These are phyloP conservation scores for Phalaenopsis hybrid DNA, from an alignment of 116 monocot species.

Conservation along the genomic window DNA sequence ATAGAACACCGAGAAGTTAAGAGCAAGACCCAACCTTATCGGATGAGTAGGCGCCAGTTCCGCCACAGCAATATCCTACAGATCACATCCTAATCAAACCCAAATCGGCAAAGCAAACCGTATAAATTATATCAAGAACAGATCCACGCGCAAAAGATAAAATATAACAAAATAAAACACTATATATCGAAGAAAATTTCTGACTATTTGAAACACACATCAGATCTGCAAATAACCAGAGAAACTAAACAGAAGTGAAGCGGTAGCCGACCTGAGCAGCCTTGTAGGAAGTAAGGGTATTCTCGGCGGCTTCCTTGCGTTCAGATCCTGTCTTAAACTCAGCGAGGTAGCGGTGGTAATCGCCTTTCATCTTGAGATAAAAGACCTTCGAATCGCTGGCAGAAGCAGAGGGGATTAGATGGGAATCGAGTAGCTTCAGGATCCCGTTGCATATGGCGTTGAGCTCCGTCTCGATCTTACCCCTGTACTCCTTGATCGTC, in stretches of 20 bases:
- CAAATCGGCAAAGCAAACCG: background rate
- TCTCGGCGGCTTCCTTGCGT: constrained; percentile 47
- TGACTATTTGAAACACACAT: background rate
- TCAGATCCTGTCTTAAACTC: constrained; percentile 52
- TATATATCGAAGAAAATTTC: too few species aligned
- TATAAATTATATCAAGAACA: background rate
- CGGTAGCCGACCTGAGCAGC: constrained; percentile 37
- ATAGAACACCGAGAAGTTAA: constrained; percentile 67
- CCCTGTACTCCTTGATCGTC: constrained; percentile 30
- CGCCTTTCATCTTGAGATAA: constrained; percentile 62
- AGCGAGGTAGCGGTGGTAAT: constrained; percentile 51
- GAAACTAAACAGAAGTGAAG: background rate
- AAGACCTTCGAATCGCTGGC: constrained; percentile 43
- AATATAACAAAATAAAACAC: background rate
- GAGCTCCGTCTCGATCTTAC: constrained; percentile 51
- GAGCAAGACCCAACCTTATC: constrained; percentile 52
- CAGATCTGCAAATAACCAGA: constrained; percentile 8
- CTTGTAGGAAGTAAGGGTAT: constrained; percentile 45
- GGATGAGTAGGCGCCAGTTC: constrained; percentile 53
- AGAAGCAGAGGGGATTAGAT: constrained; percentile 36
- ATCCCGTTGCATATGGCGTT: constrained; percentile 34
- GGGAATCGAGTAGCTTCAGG: constrained; percentile 25
- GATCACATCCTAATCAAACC: constrained; percentile 1
- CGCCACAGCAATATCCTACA: constrained; percentile 43
- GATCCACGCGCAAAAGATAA: background rate